Base-by-base conservation (phyloP, 495 filamentous ascomycete genomes). In the Tuber melanosporum region DNA sequence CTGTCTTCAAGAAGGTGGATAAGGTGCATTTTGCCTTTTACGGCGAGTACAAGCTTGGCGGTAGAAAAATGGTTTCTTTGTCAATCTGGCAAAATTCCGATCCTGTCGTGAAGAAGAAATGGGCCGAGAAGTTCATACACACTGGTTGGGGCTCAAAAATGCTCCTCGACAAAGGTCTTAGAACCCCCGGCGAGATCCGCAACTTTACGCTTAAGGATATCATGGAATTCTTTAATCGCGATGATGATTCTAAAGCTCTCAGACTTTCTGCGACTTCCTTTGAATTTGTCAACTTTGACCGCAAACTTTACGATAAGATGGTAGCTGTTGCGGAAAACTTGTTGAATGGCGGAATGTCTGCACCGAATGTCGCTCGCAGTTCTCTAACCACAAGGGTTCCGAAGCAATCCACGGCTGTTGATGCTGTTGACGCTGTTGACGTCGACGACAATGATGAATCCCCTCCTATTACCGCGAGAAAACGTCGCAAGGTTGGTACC, bases 61-160 rank as follows among this genome's bases (percentile, higher is more conserved):
- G 22, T 22, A 44, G 78, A 43, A 66, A 42, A 41, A 79, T 73
- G 74, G 52, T 80, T 26, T 17, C 77, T 4, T 62, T 76, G 5
- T 4, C 57, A 14, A 32, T 49, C n/a, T 80, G 77, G 77, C 72
- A 66, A 22, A 49, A 69, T 14, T 76, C 73, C 19, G 71, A 66
- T 45, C 43, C 66, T 20, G 10, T 20, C 36, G 78, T 80, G 45
- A 80, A 43, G 69, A 80, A 80, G 17, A 71, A 76, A 69, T 80
- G 78, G 78, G 78, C 78, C 17, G 79, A 76, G 22, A 80, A 80
- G 39, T 44, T 80, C 8, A 66, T 73, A 14, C 74, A 80, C 17
- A 80, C 78, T 0, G 73, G 76, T 15, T 80, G 78, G 78, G 78
- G 78, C 12, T 72, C 77, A 15, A 78, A 80, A 46, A 79, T 76